phyloP scores from a whole-genome alignment of 1,284 basidiomycete genomes.

The Takashimella koratensis region DNA sequence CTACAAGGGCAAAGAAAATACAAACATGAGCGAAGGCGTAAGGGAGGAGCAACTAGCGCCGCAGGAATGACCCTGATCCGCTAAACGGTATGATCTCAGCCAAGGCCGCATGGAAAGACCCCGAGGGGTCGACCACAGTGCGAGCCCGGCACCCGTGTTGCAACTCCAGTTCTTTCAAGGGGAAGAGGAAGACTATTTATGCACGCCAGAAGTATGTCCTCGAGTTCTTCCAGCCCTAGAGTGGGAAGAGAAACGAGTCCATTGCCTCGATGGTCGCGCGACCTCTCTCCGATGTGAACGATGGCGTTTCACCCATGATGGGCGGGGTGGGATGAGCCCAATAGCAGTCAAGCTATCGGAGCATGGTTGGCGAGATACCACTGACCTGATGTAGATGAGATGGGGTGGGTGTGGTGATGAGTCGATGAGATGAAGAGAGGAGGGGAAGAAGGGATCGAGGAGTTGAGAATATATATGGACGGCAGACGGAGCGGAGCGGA shows the following conservation, averaged over 20 bases:
- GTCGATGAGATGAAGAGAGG: too few species aligned
- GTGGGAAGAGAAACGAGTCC: not conserved
- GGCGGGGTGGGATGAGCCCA: not conserved
- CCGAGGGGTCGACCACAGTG: constrained; percentile 2
- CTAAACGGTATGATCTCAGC: constrained; percentile 54
- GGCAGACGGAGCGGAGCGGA: not conserved
- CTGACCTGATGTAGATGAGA: not conserved
- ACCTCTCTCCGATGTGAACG: not conserved
- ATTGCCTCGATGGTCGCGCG: not conserved
- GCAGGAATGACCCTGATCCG: constrained; percentile 53
- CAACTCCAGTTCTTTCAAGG: constrained; percentile 9
- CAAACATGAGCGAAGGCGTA: constrained; percentile 24
- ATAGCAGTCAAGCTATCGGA: not conserved
- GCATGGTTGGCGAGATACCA: not conserved
- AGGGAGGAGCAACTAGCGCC: constrained; percentile 47
- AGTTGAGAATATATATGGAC: not conserved
- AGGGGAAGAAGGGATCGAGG: not conserved
- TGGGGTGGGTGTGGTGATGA: too few species aligned
- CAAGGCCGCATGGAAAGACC: constrained; percentile 20
- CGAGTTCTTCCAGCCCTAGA: not conserved
- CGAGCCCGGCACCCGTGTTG: constrained; percentile 48
- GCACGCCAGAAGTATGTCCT: not conserved
- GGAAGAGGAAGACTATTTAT: not conserved
- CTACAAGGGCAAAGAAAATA: constrained; percentile 3
- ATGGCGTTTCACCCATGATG: not conserved